These are phyloP conservation scores for Ramularia collo-cygni DNA, from an alignment of 2,329 filamentous ascomycete species.

Conservation along the genomic window DNA sequence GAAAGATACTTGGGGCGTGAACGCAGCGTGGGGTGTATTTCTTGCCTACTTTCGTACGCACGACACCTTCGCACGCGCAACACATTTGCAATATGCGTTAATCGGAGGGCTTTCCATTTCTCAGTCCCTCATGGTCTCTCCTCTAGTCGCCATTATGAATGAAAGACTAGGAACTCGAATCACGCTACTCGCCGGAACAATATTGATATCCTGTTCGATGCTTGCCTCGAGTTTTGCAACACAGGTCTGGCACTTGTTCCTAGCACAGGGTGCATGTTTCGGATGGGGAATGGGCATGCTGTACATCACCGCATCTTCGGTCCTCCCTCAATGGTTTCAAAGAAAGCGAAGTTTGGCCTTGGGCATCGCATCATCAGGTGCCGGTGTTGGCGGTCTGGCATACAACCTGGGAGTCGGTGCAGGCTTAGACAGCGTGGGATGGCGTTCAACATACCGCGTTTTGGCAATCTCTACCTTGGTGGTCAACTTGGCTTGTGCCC, in stretches of 20 bases:
- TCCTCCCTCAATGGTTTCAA: slow-evolving; percentile 68
- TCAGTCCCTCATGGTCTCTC: slow-evolving; percentile 58
- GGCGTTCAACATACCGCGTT: slow-evolving; percentile 47
- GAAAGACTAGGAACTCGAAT: slow-evolving; percentile 54
- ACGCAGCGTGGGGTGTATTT: slow-evolving; percentile 54
- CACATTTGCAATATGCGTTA: slow-evolving; percentile 62
- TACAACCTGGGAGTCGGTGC: slow-evolving; percentile 60
- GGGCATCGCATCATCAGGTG: slow-evolving; percentile 57
- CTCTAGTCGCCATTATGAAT: slow-evolving; percentile 54
- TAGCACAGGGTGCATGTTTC: slow-evolving; percentile 66
- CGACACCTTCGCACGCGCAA: slow-evolving; percentile 54
- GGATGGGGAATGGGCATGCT: slow-evolving; percentile 67
- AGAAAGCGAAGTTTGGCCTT: slow-evolving; percentile 61
- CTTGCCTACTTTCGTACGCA: slow-evolving; percentile 64
- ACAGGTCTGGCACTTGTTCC: slow-evolving; percentile 66
- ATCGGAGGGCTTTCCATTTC: slow-evolving; percentile 64
- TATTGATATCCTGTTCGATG: slow-evolving; percentile 56
- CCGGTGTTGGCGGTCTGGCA: slow-evolving; percentile 63
- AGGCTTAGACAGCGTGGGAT: slow-evolving; percentile 51
- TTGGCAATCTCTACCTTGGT: slow-evolving; percentile 54
- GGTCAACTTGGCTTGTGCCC: slow-evolving; percentile 54
- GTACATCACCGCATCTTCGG: slow-evolving; percentile 60
- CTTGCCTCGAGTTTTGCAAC: slow-evolving; percentile 61
- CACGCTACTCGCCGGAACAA: slow-evolving; percentile 57
- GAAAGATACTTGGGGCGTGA: slow-evolving; percentile 41